Evolutionary conservation across 352 stramenopile species (phyloP).

Genomic region (Globisporangium spiculum): DNA sequence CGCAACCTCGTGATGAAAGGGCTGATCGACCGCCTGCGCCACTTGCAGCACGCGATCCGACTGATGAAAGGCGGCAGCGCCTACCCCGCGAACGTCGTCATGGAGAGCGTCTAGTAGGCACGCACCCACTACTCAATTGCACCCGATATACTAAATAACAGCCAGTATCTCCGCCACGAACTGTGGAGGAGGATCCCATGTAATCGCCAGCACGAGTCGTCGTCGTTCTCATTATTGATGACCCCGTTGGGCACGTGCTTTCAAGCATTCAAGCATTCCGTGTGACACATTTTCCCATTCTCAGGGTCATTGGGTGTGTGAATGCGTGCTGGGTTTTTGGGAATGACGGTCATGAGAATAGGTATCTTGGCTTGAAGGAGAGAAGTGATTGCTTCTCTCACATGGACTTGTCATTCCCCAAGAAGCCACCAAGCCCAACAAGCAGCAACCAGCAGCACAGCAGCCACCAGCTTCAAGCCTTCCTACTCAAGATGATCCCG

Average conservation of each 20-base stretch:
- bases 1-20: constrained; percentile 86
- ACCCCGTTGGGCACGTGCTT: background rate
- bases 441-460: background rate
- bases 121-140: background rate
- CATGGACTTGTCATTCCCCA: constrained; percentile 3
- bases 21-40: constrained; percentile 73
- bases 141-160: background rate
- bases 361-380: background rate
- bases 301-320: background rate
- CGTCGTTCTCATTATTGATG: background rate
- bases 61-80: constrained; percentile 68
- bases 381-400: background rate
- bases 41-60: constrained; percentile 74
- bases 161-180: background rate
- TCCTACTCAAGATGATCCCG: constrained; percentile 21
- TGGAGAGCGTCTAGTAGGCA: constrained; percentile 63
- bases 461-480: background rate
- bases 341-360: background rate
- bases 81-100: constrained; percentile 56
- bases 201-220: background rate
- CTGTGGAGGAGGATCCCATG: background rate
- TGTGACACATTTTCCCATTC: background rate
- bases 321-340: background rate
- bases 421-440: constrained; percentile 9
- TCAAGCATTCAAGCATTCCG: background rate